Conservation (phyloP, 345 rosid species). For the Triadica sebifera region DNA sequence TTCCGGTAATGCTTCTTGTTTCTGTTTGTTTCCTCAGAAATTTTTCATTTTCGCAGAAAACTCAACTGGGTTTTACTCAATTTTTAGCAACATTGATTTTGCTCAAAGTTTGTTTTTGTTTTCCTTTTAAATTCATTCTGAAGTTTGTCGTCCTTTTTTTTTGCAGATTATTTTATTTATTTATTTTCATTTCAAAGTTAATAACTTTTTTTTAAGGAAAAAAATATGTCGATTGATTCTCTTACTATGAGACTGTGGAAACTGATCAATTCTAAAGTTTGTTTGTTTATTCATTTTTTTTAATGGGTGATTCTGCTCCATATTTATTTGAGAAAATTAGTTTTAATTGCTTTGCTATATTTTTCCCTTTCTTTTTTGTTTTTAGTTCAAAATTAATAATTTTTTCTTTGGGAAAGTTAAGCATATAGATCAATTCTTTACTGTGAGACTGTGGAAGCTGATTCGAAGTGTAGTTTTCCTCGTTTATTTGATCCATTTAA, state of each 20-base stretch:
- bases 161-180: neutral
- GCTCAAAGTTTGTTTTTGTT: neutral
- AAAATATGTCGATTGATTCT: too few relatives aligned
- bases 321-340: neutral
- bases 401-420: neutral
- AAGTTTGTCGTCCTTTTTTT: neutral
- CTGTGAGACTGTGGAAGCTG: neutral
- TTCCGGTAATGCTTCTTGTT: constrained; percentile 56
- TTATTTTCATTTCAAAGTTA: neutral
- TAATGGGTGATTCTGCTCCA: neutral
- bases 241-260: too few relatives aligned
- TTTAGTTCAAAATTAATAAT: neutral
- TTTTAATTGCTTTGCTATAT: neutral
- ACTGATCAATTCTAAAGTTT: too few relatives aligned
- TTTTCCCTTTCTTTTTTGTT: too few relatives aligned
- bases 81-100: neutral
- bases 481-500: neutral
- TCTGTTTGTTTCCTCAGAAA: constrained; percentile 20
- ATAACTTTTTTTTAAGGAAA: neutral
- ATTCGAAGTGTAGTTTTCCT: neutral
- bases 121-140: neutral
- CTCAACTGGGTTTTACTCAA: neutral
- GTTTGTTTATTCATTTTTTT: neutral
- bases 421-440: neutral
- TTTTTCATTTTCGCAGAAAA: neutral